Evolutionary conservation across 2,329 filamentous ascomycete species (phyloP), one percentile per base, ranked within the genome.

Genomic region (Grosmannia huntii): DNA sequence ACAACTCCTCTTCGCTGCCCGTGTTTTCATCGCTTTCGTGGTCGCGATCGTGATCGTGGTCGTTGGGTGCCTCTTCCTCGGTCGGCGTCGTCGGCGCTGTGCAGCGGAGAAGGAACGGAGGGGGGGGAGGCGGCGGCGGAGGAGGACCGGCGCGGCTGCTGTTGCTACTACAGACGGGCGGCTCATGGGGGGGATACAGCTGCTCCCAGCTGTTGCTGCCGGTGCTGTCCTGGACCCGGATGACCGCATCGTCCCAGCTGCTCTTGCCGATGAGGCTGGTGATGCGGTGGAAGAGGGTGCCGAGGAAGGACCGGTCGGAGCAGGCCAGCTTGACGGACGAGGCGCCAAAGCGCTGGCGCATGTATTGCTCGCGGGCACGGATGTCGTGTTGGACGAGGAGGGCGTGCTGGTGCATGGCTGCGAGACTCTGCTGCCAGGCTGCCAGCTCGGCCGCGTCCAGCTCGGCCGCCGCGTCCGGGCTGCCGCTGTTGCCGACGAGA

Each of bases 291-390:
- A 71, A 68, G 53, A 76, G 65, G n/a, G 69, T 65, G 48, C 68
- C 66, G 52, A 76, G 65, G 49, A 77, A 65, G 60, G 76, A 79
- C 1, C 33, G 23, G 44, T 27, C 31, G 2, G 38, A 28, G 38
- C 21, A 55, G 23, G n/a, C 41, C 56, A 41, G 53, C 21, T 31
- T 48, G n/a, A 50, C 36, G 0, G 61, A 51, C 4, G 38, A 48
- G 0, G 52, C 41, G 31, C 59, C 60, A 27, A 63, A 63, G 44
- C 60, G 59, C 14, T 60, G 36, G 7, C 21, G 23, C 4, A 63
- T 50, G 59, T 61, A 63, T 3, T 49, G 57, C 38, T 60, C 57
- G 31, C 62, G 62, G n/a, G 57, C 19, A 23, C 36, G 48, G 12
- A 61, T 57, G 53, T 61, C 60, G 55, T 63, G 62, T 14, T 54